Conservation (phyloP, 2,329 filamentous ascomycete genomes). For the Pseudocercospora fuligena region DNA sequence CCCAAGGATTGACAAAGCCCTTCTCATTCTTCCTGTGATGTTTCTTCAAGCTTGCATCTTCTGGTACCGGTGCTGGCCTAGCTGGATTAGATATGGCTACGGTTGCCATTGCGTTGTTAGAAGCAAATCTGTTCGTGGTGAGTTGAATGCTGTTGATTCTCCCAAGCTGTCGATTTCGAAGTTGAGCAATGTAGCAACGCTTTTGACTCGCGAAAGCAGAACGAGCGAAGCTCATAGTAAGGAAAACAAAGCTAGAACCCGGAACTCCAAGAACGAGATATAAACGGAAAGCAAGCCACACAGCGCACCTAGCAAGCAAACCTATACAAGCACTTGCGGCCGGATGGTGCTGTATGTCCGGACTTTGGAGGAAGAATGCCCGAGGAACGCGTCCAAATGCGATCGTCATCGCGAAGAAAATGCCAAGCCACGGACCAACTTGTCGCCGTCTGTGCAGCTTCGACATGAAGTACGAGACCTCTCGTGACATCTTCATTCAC, state of each 20-base stretch:
- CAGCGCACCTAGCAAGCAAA: not conserved
- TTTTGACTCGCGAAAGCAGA: constrained; percentile 3
- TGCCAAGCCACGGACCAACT: not conserved
- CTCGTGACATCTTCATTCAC: too few species aligned
- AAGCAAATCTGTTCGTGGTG: not conserved
- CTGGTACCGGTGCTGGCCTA: constrained; percentile 46
- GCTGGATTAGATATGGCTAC: constrained; percentile 49
- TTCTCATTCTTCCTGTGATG: constrained; percentile 60
- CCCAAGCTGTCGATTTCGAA: constrained; percentile 3
- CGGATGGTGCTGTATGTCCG: not conserved
- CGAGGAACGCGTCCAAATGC: not conserved
- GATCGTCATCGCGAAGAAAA: not conserved
- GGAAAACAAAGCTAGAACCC: not conserved
- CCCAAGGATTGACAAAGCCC: constrained; percentile 64
- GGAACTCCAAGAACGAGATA: not conserved
- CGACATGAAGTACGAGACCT: too few species aligned
- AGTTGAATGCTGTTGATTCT: not conserved
- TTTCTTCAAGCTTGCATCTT: constrained; percentile 50
- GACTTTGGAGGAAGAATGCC: not conserved
- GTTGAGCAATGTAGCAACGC: not conserved
- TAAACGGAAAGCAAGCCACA: not conserved
- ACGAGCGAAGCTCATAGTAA: constrained; percentile 16
- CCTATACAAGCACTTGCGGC: not conserved
- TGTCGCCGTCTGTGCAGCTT: not conserved
- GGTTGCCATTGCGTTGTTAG: constrained; percentile 25